Base-by-base conservation (phyloP, 2,329 filamentous ascomycete species). In the Xylaria digitata region DNA sequence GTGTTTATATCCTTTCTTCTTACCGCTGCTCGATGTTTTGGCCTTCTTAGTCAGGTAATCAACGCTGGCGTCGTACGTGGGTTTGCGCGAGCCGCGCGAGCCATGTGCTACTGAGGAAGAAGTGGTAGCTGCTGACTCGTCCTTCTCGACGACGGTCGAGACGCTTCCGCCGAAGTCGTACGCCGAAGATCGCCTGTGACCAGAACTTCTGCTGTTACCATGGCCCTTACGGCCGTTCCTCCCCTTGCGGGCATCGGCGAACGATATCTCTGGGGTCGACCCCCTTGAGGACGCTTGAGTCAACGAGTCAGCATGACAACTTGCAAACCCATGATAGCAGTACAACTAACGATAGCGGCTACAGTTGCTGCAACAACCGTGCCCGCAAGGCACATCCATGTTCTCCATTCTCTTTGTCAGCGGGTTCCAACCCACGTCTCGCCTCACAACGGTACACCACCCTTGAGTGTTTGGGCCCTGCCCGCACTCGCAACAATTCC, bases 401-500 rank as follows among this genome's bases (percentile, higher is more conserved):
- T 77, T 73, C 61, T 83, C 81, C 21, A 76, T 70, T 11, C 74
- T 67, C 21, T 70, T 58, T 30, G 71, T 75, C 26, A 71, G 58
- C 17, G 71, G 72, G 46, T 76, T 76, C 67, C 69, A 73, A 30
- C 73, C 69, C 65, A 72, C 59, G 56, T 63, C 65, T 17, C 61
- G 67, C 53, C 75, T 75, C 13, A 78, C 75, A 68, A 80, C 81
- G 9, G 78, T 80, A 73, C 86, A 88, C 85, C 85, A 87, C 6
- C 85, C 86, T 66, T 80, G 78, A 1, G 76, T 81, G 72, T 88
- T 87, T 19, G 84, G 83, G 0, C 83, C 84, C 45, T 83, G 79
- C 2, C 81, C 77, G 71, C 86, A 88, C 40, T 79, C 72, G 74
- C 86, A 88, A 70, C 86, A 88, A n/a, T 78, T 81, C 86, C 86